Base-by-base conservation (phyloP, 352 stramenopile species). In the Peronospora farinosa region DNA sequence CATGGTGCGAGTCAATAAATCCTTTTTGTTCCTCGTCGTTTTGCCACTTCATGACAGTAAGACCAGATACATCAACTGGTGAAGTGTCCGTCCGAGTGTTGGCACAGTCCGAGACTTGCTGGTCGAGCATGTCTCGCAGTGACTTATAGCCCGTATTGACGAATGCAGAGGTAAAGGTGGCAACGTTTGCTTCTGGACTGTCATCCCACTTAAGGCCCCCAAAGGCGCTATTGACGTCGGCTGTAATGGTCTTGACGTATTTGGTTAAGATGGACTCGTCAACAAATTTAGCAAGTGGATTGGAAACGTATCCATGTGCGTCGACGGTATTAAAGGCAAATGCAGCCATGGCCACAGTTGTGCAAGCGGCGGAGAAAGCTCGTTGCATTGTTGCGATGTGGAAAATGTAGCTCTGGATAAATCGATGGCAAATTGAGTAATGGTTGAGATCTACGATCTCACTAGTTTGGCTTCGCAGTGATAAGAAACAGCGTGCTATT, bases 121-220 rank as follows among this genome's bases (percentile, higher is more conserved):
- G 51, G 44, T 80, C 65, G 32, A 81, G 57, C 50, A 86, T 61
- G 7, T 66, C 44, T 13, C 59, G 40, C 53, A 86, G 54, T 25
- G 60, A 70, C 43, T 63, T 72, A 58, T 78, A 81, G 21, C 54
- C 60, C 7, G 72, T 51, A 8, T 61, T 65, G 10, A 41, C 28
- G 38, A 77, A 84, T 7, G 67, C 52, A 3, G 36, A 51, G 21
- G 65, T 74, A 51, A 84, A 86, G 21, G 37, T 73, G 8, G 40
- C 47, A 27, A 53, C 54, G 60, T 87, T 87, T 8, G 38, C 47
- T 11, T 64, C 49, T 2, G 75, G 72, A 27, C 40, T 72, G 59
- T 71, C 69, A 47, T 84, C 68, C 57, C 61, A 84, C 62, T 83
- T 84, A 48, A 77, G 69, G 15, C 72, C 72, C 5, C 47, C 45